Conservation (phyloP, 163 green algal genomes). For the Scenedesmus sp. region DNA sequence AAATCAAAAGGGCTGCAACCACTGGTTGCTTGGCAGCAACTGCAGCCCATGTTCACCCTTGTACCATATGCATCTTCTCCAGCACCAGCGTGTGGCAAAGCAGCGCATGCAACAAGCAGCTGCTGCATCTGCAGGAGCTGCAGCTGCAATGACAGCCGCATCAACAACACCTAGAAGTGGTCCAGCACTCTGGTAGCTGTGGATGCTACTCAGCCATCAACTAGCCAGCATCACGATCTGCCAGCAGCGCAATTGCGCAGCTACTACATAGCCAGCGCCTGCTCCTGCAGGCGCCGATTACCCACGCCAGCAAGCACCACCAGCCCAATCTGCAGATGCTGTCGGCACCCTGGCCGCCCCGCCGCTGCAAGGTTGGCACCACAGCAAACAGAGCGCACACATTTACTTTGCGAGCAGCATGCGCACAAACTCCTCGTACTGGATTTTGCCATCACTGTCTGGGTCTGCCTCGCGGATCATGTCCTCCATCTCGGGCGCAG, state of each 20-base stretch:
- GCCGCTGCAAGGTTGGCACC: too few species aligned
- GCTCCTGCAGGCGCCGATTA: too few species aligned
- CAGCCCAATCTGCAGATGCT: too few species aligned
- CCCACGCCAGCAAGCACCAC: too few species aligned
- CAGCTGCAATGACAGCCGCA: neutral
- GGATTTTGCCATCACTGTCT: slow-evolving; percentile 53
- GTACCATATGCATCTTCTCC: too few species aligned
- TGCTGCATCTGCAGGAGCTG: neutral
- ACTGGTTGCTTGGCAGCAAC: neutral
- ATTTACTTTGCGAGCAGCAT: slow-evolving; percentile 61
- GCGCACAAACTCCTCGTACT: slow-evolving; percentile 65
- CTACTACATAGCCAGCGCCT: too few species aligned
- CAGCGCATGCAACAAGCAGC: neutral
- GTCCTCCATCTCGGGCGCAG: slow-evolving; percentile 63
- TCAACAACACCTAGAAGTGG: neutral
- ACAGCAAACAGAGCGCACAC: neutral
- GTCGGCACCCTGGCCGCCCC: too few species aligned
- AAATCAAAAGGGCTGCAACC: neutral
- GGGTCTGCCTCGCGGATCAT: slow-evolving; percentile 59
- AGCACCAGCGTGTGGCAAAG: neutral
- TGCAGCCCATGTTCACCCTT: neutral
- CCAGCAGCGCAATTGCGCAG: too few species aligned
- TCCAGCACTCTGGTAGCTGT: neutral
- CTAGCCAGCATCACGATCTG: neutral
- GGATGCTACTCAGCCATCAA: neutral